Base-by-base conservation (phyloP, 169 alveolate species). In the Plasmodium falciparum region DNA sequence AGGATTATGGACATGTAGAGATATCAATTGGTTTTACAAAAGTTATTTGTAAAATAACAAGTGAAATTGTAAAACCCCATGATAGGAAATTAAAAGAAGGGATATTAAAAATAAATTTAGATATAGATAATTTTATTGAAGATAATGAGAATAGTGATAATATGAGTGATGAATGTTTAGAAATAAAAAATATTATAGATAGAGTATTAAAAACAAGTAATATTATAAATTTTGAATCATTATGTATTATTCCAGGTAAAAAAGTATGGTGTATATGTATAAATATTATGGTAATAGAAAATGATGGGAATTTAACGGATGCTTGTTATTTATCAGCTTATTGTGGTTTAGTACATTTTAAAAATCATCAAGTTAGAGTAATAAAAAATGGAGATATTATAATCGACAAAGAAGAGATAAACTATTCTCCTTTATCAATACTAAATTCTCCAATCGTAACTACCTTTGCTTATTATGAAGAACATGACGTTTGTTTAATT, bases 31-130 rank as follows among this genome's bases (percentile, higher is more conserved):
- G 89, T 11, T 54, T 49, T 50, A 76, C 89, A 39, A 76, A 76
- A 62, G 89, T 76, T 22, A 66, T 76, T 63, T 76, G 89, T 50
- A 76, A 17, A 65, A 76, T 76, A 9, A 76, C 89, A 52, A 65
- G 89, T 76, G 89, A 76, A 65, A 76, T 76, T 45, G 89, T 76
- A n/a, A 76, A 76, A 33, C 89, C 89, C 1, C 52, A 15, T 76
- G 89, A 76, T 22, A 76, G 66, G 22, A 76, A 22, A 76, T 70
- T 75, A 63, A 62, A 62, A 15, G 89, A 76, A 50, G 89, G 89
- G 22, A 76, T 76, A 0, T 49, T 76, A 62, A 76, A 76, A 63
- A 59, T 76, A 29, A 76, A 76, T 58, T 58, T 76, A 76, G 89
- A 76, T 65, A 49, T 76, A 76, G 89, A 76, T 49, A 76, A 75